Conservation (phyloP, 2,329 filamentous ascomycete species). For the Fusarium sp. region DNA sequence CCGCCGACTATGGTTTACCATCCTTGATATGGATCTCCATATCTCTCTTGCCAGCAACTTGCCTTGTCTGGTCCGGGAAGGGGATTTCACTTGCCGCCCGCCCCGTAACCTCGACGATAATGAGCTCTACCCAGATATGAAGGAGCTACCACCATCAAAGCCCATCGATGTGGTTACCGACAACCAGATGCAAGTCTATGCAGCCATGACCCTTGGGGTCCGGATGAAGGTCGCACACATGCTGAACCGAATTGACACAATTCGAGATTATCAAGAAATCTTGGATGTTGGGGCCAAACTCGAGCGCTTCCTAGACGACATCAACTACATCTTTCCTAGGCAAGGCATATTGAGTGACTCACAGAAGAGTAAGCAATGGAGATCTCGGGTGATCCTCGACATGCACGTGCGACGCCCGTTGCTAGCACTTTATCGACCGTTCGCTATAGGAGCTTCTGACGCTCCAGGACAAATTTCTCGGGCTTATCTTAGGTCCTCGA, state of each 20-base stretch:
- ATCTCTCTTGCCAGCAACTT: constrained; percentile 65
- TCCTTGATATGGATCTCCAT: constrained; percentile 68
- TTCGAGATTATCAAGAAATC: constrained; percentile 66
- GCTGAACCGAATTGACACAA: constrained; percentile 63
- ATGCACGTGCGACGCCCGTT: constrained; percentile 66
- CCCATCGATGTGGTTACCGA: constrained; percentile 66
- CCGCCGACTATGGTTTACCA: constrained; percentile 67
- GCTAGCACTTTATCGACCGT: constrained; percentile 65
- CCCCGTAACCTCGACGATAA: constrained; percentile 66
- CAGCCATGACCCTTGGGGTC: constrained; percentile 61
- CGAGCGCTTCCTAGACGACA: constrained; percentile 65
- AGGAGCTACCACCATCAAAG: constrained; percentile 60
- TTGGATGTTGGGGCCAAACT: constrained; percentile 66
- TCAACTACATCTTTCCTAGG: constrained; percentile 64
- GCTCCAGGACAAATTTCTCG: constrained; percentile 64
- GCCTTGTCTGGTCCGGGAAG: constrained; percentile 63
- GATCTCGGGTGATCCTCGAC: constrained; percentile 63
- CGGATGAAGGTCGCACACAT: constrained; percentile 64
- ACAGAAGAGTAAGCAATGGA: constrained; percentile 64
- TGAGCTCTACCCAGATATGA: constrained; percentile 62
- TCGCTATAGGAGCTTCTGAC: constrained; percentile 64
- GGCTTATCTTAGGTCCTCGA: constrained; percentile 65
- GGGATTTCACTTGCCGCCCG: constrained; percentile 65
- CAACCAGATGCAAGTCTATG: constrained; percentile 66
- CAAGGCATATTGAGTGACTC: constrained; percentile 57